Evolutionary conservation across 1,284 basidiomycete genomes (phyloP).

Genomic region (Irpex rosettiformis): DNA sequence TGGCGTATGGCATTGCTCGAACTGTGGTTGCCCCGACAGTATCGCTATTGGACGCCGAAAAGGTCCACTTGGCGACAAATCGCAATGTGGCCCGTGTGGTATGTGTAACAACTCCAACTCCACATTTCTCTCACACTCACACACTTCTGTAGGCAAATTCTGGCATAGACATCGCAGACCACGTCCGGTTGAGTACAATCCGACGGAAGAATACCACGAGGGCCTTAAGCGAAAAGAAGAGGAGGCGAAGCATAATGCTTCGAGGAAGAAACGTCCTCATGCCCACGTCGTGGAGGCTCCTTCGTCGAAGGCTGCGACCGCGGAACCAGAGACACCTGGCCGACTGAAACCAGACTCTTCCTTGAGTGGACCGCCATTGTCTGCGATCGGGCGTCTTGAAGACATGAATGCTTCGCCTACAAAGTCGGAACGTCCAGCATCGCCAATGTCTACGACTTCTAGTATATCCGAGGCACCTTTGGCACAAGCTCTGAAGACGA

Average conservation of each 20-base stretch:
- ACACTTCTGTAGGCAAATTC: conserved; percentile 60
- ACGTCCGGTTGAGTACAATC: conserved; percentile 74
- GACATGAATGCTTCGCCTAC: conserved; percentile 4
- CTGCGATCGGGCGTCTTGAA: conserved; percentile 4
- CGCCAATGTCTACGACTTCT: conserved; percentile 66
- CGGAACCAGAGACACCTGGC: conserved; percentile 49
- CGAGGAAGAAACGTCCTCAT: conserved; percentile 49
- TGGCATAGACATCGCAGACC: conserved; percentile 81
- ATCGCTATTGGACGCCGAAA: conserved; percentile 83
- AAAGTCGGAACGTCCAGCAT: conserved; percentile 50
- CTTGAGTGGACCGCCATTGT: conserved; percentile 24
- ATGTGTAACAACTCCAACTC: conserved; percentile 31
- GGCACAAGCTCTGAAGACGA: conserved; percentile 55
- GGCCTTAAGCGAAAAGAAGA: conserved; percentile 56
- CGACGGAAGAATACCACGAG: conserved; percentile 66
- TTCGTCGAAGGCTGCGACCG: conserved; percentile 40
- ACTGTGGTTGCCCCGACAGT: conserved; percentile 84
- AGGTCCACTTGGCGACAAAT: conserved; percentile 87
- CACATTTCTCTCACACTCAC: background rate
- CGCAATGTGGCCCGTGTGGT: conserved; percentile 91
- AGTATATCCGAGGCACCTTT: conserved; percentile 69
- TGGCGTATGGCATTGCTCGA: conserved; percentile 90
- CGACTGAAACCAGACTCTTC: conserved; percentile 36
- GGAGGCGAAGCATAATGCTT: conserved; percentile 40
- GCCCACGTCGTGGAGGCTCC: conserved; percentile 25